Evolutionary conservation across 1,139 yeast species (phyloP).

Genomic region (Yamadazyma atlantica): DNA sequence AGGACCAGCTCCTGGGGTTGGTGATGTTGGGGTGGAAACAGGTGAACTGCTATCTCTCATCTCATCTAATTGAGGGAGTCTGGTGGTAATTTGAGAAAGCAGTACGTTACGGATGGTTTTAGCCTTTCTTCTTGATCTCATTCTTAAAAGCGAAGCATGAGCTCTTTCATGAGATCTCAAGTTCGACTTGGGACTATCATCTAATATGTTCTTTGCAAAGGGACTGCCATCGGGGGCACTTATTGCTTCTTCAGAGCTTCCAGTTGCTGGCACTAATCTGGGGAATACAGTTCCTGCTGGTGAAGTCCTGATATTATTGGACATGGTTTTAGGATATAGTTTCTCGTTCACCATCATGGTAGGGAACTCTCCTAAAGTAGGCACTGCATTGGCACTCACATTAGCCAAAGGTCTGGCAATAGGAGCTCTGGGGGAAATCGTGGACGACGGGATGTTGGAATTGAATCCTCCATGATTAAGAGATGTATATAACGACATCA

Average conservation of each 20-base stretch:
- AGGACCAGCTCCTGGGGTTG: constrained; percentile 13
- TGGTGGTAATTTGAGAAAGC: constrained; percentile 24
- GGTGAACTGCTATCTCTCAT: constrained; percentile 15
- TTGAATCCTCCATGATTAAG: constrained; percentile 29
- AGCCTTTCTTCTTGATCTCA: constrained; percentile 58
- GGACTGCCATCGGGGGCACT: constrained; percentile 6
- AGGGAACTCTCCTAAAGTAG: constrained; percentile 48
- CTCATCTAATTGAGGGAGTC: constrained; percentile 23
- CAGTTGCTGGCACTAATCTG: constrained; percentile 7
- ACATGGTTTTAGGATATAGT: constrained; percentile 21
- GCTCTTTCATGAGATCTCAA: constrained; percentile 60
- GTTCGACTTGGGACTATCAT: constrained; percentile 30
- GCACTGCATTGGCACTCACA: constrained; percentile 28
- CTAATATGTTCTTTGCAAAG: constrained; percentile 16
- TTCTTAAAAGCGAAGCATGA: constrained; percentile 63
- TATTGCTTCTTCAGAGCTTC: constrained; percentile 4
- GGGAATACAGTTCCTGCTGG: constrained; percentile 12
- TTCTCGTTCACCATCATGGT: constrained; percentile 34
- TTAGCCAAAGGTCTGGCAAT: constrained; percentile 18
- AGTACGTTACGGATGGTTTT: constrained; percentile 40
- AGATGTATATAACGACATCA: constrained; percentile 49
- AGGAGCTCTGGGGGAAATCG: constrained; percentile 27
- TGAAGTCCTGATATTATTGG: constrained; percentile 5
- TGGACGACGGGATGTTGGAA: constrained; percentile 16
- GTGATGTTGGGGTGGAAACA: constrained; percentile 19